A percentile compares a stretch with the other conserved stretches of the same genome.
phyloP scores from a whole-genome alignment of 306 rosid species.

The Hippophae tibetana region DNA sequence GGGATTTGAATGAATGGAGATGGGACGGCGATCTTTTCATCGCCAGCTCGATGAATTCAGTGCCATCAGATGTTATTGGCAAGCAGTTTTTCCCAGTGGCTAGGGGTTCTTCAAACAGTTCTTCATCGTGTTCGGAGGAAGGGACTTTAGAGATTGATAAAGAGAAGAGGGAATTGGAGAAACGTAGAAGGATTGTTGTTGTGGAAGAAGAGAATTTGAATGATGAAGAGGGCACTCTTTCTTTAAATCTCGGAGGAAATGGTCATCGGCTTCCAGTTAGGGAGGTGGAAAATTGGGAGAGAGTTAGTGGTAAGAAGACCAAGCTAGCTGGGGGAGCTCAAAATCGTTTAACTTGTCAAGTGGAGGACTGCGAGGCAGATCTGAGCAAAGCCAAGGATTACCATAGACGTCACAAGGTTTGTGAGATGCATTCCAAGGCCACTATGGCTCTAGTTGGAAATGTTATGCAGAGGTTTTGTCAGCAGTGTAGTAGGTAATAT shows the following conservation, averaged over 20 bases:
- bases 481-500: constrained; percentile 79
- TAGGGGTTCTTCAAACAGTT: constrained; percentile 60
- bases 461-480: constrained; percentile 82
- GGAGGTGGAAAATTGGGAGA: constrained; percentile 55
- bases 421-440: constrained; percentile 88
- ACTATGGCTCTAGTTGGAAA: constrained; percentile 65
- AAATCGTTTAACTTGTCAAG: constrained; percentile 74
- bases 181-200: constrained; percentile 52
- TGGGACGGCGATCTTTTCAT: constrained; percentile 85
- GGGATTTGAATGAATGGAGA: constrained; percentile 78
- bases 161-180: constrained; percentile 59
- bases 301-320: constrained; percentile 62
- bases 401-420: constrained; percentile 87
- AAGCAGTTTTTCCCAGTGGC: constrained; percentile 44
- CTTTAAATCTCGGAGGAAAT: constrained; percentile 57
- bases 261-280: constrained; percentile 36
- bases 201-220: constrained; percentile 47
- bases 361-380: constrained; percentile 81
- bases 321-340: constrained; percentile 60
- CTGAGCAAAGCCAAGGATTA: constrained; percentile 82
- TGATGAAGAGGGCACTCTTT: constrained; percentile 46
- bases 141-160: constrained; percentile 35
- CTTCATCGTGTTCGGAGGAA: constrained; percentile 74
- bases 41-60: constrained; percentile 45
- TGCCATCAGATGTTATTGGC: constrained; percentile 31